phyloP scores from a whole-genome alignment of 495 filamentous ascomycete species.

The Penicillium robsamsonii region DNA sequence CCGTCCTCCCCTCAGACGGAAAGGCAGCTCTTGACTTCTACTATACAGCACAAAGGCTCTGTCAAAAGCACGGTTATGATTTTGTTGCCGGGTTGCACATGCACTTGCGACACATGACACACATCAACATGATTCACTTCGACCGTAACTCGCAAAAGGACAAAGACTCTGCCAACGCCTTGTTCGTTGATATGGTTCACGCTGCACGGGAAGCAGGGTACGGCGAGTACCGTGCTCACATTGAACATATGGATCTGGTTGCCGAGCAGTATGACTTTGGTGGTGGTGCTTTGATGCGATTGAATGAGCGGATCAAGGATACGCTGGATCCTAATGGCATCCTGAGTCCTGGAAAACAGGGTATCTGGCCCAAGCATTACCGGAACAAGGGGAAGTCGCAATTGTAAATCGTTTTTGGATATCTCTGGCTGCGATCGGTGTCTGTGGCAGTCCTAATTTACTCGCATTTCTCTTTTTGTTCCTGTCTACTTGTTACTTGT shows the following conservation, averaged over 20 bases:
- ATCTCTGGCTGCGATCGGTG: too few relatives aligned
- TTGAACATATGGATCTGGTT: constrained; percentile 54
- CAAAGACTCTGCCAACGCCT: constrained; percentile 36
- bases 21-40: constrained; percentile 48
- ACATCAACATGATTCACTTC: constrained; percentile 56
- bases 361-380: constrained; percentile 56
- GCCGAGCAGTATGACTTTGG: constrained; percentile 54
- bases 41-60: constrained; percentile 38
- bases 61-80: constrained; percentile 31
- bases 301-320: constrained; percentile 57
- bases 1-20: constrained; percentile 50
- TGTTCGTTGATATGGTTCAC: constrained; percentile 45
- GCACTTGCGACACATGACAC: constrained; percentile 49
- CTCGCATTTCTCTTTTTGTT: too few relatives aligned
- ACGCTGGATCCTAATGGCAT: constrained; percentile 58
- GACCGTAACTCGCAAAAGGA: constrained; percentile 44
- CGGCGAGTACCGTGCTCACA: constrained; percentile 55
- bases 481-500: too few relatives aligned
- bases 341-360: constrained; percentile 53
- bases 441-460: too few relatives aligned
- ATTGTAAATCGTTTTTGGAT: neutral
- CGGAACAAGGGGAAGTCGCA: constrained; percentile 10
- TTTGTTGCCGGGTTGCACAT: constrained; percentile 43
- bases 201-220: constrained; percentile 46
- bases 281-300: constrained; percentile 50